phyloP scores from a whole-genome alignment of 805 yeast species.

The Saccharomycopsis vini region DNA sequence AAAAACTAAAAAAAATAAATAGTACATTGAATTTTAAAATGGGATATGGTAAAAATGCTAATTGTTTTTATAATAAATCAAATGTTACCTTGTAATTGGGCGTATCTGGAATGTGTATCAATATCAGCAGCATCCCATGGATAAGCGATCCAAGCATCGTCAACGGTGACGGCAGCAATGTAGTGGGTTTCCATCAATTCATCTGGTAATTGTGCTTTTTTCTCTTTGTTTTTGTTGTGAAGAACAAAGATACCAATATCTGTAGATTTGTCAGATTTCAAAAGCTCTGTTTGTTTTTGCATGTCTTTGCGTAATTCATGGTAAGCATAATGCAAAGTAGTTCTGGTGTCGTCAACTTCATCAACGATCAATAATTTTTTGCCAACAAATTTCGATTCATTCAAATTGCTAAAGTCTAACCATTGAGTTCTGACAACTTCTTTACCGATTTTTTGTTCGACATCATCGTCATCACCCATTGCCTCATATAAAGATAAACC shows the following conservation, averaged over 20 bases:
- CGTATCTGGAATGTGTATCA: constrained; percentile 61
- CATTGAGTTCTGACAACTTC: constrained; percentile 86
- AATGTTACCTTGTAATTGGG: constrained; percentile 58
- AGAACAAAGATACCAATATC: constrained; percentile 69
- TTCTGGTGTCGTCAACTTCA: constrained; percentile 89
- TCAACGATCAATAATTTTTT: constrained; percentile 76
- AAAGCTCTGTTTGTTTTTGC: constrained; percentile 45
- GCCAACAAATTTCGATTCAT: constrained; percentile 67
- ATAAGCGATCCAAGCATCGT: constrained; percentile 79
- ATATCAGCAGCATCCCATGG: constrained; percentile 87
- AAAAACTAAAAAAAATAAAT: no score
- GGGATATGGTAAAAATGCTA: no score
- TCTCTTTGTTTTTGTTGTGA: constrained; percentile 76
- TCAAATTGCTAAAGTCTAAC: constrained; percentile 72
- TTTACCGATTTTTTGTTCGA: constrained; percentile 48
- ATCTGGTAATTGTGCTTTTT: constrained; percentile 63
- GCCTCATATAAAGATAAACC: constrained; percentile 59
- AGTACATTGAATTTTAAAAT: no score
- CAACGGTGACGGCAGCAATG: constrained; percentile 64
- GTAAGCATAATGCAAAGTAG: constrained; percentile 78
- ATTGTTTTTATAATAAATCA: no score
- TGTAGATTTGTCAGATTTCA: constrained; percentile 52
- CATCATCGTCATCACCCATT: constrained; percentile 36
- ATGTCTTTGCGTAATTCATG: constrained; percentile 58
- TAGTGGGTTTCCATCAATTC: constrained; percentile 55